These are phyloP conservation scores for Aspergillus nanangensis DNA, from an alignment of 495 filamentous ascomycete genomes.

Conservation along the genomic window DNA sequence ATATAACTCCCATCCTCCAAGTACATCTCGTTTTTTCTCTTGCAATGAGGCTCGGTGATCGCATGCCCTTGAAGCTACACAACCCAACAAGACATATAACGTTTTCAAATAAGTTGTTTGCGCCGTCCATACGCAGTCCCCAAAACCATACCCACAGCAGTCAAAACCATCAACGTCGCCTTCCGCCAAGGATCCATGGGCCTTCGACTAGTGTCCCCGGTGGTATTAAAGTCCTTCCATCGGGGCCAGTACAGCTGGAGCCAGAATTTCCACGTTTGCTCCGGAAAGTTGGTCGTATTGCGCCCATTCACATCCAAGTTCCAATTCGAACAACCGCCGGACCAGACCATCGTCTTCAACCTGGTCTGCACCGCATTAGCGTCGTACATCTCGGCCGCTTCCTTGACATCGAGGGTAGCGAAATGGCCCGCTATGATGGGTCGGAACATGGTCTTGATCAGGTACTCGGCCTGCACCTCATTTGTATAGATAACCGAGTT, in stretches of 20 bases:
- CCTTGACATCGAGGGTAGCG: slow-evolving; percentile 25
- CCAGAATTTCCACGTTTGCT: neutral
- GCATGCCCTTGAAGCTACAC: too few species aligned
- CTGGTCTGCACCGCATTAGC: slow-evolving; percentile 41
- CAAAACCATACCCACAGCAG: neutral
- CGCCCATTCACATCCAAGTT: slow-evolving; percentile 1
- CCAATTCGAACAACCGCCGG: neutral
- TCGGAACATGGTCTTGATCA: neutral
- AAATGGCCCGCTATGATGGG: slow-evolving; percentile 7
- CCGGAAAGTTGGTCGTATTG: neutral
- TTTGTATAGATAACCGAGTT: slow-evolving; percentile 46
- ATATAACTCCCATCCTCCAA: too few species aligned
- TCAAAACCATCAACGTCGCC: neutral
- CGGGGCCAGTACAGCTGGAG: neutral
- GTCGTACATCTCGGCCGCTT: slow-evolving; percentile 41
- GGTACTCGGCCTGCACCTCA: slow-evolving; percentile 48
- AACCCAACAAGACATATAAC: too few species aligned
- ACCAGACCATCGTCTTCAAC: slow-evolving; percentile 13
- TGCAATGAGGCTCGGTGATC: too few species aligned
- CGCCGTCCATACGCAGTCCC: neutral
- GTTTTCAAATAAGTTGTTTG: too few species aligned
- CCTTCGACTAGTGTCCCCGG: neutral
- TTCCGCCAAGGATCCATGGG: neutral
- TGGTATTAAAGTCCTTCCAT: neutral
- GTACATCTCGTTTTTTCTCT: too few species aligned